Evolutionary conservation across 371 early-diverging fungal species (phyloP).

Genomic region (Lichtheimia hyalospora): DNA sequence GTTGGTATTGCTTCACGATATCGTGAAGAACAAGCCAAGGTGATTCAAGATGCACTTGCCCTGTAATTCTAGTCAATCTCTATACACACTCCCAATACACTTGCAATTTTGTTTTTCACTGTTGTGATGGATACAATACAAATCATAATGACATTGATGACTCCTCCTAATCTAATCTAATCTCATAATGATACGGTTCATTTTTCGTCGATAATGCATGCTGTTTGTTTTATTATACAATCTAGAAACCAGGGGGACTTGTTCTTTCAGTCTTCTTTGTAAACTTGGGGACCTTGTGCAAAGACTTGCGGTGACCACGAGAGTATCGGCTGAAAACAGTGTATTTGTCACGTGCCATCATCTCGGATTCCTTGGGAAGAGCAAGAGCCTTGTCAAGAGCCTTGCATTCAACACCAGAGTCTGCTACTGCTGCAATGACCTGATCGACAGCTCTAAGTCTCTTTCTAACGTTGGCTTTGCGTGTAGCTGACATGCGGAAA

Average conservation of each 20-base stretch:
- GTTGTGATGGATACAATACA: too few species aligned
- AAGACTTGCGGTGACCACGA: conserved; percentile 86
- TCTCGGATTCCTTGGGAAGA: conserved; percentile 82
- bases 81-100: too few species aligned
- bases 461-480: conserved; percentile 94
- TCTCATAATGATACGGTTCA: too few species aligned
- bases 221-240: too few species aligned
- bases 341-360: conserved; percentile 91
- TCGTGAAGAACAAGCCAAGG: conserved; percentile 32
- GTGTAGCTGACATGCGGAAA: conserved; percentile 84
- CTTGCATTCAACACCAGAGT: conserved; percentile 87
- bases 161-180: too few species aligned
- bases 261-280: conserved; percentile 86
- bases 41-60: conserved; percentile 27
- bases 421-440: conserved; percentile 79
- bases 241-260: conserved; percentile 77
- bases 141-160: too few species aligned
- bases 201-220: too few species aligned
- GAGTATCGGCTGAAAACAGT: conserved; percentile 85
- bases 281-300: conserved; percentile 95
- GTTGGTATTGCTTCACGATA: conserved; percentile 58
- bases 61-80: background rate
- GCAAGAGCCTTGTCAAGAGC: conserved; percentile 76
- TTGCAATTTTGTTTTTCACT: too few species aligned
- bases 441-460: conserved; percentile 89